Evolutionary conservation across 257 asterid genomes (phyloP).

Genomic region (Solanum pinnatisectum): DNA sequence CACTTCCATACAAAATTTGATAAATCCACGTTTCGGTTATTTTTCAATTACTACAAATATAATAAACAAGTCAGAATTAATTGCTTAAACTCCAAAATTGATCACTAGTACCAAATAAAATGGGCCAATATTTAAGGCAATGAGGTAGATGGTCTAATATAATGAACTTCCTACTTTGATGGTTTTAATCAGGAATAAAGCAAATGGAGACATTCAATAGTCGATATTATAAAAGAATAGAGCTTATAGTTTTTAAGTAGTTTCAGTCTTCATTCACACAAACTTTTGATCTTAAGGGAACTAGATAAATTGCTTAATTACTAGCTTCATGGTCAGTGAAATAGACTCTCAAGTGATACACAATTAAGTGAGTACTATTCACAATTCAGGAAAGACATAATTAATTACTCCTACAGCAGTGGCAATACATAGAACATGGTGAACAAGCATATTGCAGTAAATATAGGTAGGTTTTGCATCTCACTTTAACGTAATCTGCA

Average conservation of each 20-base stretch:
- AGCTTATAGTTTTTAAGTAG: background rate
- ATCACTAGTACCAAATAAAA: background rate
- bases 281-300: background rate
- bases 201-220: background rate
- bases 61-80: background rate
- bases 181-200: background rate
- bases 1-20: background rate
- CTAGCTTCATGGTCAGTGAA: background rate
- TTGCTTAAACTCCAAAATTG: background rate
- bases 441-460: background rate
- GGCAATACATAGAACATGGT: background rate
- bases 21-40: background rate
- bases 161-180: background rate
- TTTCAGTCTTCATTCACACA: background rate
- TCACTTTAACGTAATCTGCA: slow-evolving; percentile 91
- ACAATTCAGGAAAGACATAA: background rate
- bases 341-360: background rate
- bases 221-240: background rate
- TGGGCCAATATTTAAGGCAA: background rate
- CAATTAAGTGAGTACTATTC: background rate
- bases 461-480: slow-evolving; percentile 2
- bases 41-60: background rate
- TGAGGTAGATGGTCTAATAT: background rate
- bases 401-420: background rate
- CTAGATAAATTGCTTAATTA: background rate